These are phyloP conservation scores for Coemansia reversa DNA, from an alignment of 192 early-diverging fungal species.

Conservation along the genomic window DNA sequence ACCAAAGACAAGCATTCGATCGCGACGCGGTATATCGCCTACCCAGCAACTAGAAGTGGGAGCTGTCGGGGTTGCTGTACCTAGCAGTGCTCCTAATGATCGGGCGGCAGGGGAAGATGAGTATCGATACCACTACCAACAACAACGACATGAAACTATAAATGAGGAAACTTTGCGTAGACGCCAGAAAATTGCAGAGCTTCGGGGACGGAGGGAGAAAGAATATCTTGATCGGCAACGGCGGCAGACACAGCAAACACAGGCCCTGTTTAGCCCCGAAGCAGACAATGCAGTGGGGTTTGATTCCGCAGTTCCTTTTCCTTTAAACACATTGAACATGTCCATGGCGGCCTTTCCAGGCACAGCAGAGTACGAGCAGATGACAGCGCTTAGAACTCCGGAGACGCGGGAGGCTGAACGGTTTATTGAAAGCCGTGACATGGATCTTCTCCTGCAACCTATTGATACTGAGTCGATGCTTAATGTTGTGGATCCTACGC, in stretches of 20 bases:
- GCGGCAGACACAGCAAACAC: slow-evolving; percentile 3
- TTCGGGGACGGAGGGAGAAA: slow-evolving; percentile 29
- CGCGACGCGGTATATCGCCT: slow-evolving; percentile 22
- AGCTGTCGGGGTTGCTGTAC: neutral
- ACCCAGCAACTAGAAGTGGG: slow-evolving; percentile 17
- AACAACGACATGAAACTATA: slow-evolving; percentile 8
- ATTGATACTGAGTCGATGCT: slow-evolving; percentile 22
- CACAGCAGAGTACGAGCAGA: neutral
- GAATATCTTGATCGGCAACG: slow-evolving; percentile 1
- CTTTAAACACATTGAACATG: neutral
- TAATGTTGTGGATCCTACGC: slow-evolving; percentile 4
- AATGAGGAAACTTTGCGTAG: slow-evolving; percentile 33
- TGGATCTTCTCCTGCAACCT: slow-evolving; percentile 31
- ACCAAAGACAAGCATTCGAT: slow-evolving; percentile 23
- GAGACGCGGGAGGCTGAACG: slow-evolving; percentile 14
- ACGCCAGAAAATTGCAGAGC: slow-evolving; percentile 41
- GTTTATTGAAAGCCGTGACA: slow-evolving; percentile 41
- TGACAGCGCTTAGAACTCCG: neutral
- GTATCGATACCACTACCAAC: neutral
- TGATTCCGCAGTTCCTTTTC: neutral
- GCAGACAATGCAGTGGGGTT: neutral
- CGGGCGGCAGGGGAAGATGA: neutral
- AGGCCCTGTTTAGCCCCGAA: neutral
- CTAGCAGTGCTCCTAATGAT: neutral
- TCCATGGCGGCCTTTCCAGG: neutral